These are phyloP conservation scores for Hymenoscyphus repandus DNA, from an alignment of 2,329 filamentous ascomycete species.

Conservation along the genomic window DNA sequence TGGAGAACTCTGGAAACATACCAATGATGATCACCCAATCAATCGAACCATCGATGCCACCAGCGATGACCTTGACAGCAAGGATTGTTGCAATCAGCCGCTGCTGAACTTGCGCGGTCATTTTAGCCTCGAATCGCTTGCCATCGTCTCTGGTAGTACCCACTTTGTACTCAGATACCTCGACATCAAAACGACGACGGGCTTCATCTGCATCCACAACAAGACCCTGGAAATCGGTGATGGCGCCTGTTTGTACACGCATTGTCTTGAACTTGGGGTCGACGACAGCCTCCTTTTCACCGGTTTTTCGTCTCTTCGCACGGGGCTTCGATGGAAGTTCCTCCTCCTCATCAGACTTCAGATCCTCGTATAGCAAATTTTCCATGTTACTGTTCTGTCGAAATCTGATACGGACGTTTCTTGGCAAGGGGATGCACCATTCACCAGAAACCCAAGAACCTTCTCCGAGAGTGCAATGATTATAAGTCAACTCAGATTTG, in stretches of 20 bases:
- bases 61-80: slow-evolving; percentile 51
- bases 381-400: slow-evolving; percentile 35
- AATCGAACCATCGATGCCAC: slow-evolving; percentile 52
- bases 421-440: background rate
- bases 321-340: slow-evolving; percentile 1
- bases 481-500: background rate
- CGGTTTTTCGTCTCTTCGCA: background rate
- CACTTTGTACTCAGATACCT: slow-evolving; percentile 11
- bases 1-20: slow-evolving; percentile 48
- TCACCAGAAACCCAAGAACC: slow-evolving; percentile 15
- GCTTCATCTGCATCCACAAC: slow-evolving; percentile 15
- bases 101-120: slow-evolving; percentile 38
- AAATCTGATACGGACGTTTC: slow-evolving; percentile 16
- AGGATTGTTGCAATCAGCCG: slow-evolving; percentile 53
- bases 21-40: slow-evolving; percentile 56
- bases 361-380: slow-evolving; percentile 39
- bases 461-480: slow-evolving; percentile 6
- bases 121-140: slow-evolving; percentile 28
- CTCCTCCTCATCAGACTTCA: slow-evolving; percentile 29
- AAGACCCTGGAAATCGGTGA: slow-evolving; percentile 24
- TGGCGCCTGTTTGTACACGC: slow-evolving; percentile 19
- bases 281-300: background rate
- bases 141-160: slow-evolving; percentile 16
- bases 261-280: slow-evolving; percentile 13
- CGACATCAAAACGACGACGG: slow-evolving; percentile 15